Conservation (phyloP, 257 asterid species). For the Leonotis leonurus region DNA sequence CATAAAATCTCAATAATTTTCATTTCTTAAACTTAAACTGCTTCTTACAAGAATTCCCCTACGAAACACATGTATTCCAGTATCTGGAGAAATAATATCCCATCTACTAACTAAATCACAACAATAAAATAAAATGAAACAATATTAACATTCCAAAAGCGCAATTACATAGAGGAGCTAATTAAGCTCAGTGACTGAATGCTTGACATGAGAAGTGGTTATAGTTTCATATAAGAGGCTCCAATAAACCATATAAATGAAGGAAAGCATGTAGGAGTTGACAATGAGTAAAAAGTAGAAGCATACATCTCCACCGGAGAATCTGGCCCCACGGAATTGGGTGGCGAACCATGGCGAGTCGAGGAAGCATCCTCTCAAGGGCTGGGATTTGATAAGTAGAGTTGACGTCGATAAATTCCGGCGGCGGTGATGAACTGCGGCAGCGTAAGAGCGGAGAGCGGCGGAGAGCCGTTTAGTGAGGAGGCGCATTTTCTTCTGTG, state of each 20-base stretch:
- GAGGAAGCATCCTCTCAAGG: constrained; percentile 24
- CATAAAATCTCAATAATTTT: no score
- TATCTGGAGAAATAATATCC: not conserved
- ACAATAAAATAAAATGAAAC: no score
- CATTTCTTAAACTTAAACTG: no score
- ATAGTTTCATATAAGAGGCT: no score
- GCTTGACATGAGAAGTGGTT: no score
- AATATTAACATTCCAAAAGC: no score
- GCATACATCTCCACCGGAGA: constrained; percentile 72
- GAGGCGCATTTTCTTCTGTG: constrained; percentile 32
- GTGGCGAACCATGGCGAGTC: constrained; percentile 64
- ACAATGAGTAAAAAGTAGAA: not conserved
- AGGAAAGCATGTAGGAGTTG: not conserved
- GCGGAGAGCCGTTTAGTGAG: constrained; percentile 26
- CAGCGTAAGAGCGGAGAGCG: constrained; percentile 30
- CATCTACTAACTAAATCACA: no score
- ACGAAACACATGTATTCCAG: not conserved
- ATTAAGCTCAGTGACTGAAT: not conserved
- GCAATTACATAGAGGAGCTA: not conserved
- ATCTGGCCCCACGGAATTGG: constrained; percentile 79
- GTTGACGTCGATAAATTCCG: constrained; percentile 21
- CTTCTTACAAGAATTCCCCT: not conserved
- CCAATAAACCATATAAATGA: not conserved
- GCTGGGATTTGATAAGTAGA: constrained; percentile 9
- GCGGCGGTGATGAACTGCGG: constrained; percentile 7